Evolutionary conservation across 192 early-diverging fungal species (phyloP).

Genomic region (Phlyctochytrium bullatum): DNA sequence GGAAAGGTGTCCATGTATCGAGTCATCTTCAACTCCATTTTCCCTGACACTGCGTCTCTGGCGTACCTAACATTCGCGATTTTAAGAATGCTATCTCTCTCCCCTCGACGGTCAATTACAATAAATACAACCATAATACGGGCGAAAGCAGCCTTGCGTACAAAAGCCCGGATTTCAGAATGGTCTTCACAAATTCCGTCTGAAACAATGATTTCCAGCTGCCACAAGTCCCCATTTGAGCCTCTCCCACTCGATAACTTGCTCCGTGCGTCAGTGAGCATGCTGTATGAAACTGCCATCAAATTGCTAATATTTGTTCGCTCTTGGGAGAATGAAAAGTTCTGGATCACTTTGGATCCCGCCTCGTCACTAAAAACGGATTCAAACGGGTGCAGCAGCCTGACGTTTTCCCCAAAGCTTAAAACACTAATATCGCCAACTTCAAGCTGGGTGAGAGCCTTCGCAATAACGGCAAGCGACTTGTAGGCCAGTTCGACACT

Average conservation of each 20-base stretch:
- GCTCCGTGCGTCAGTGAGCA: conserved; percentile 73
- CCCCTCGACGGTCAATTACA: conserved; percentile 81
- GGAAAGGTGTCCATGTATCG: conserved; percentile 96
- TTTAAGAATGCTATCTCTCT: conserved; percentile 82
- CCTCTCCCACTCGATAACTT: conserved; percentile 25
- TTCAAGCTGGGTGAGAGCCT: conserved; percentile 90
- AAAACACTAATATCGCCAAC: conserved; percentile 89
- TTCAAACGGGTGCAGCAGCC: conserved; percentile 94
- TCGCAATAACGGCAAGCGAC: conserved; percentile 87
- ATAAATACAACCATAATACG: conserved; percentile 96
- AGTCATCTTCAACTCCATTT: conserved; percentile 65
- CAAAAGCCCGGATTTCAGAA: conserved; percentile 74
- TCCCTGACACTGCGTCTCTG: conserved; percentile 42
- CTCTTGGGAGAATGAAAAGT: conserved; percentile 89
- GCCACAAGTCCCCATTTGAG: conserved; percentile 76
- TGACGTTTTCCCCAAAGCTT: conserved; percentile 85
- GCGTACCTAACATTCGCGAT: conserved; percentile 87
- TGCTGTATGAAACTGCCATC: conserved; percentile 77
- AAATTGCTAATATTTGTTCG: conserved; percentile 81
- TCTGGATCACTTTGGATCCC: conserved; percentile 84
- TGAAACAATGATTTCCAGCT: conserved; percentile 91
- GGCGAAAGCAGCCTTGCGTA: conserved; percentile 78
- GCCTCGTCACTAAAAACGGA: conserved; percentile 83
- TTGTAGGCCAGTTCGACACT: conserved; percentile 92
- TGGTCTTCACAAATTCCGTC: conserved; percentile 98